These are phyloP conservation scores for Tricholoma flavovirens DNA, from an alignment of 768 basidiomycete genomes.

Conservation along the genomic window DNA sequence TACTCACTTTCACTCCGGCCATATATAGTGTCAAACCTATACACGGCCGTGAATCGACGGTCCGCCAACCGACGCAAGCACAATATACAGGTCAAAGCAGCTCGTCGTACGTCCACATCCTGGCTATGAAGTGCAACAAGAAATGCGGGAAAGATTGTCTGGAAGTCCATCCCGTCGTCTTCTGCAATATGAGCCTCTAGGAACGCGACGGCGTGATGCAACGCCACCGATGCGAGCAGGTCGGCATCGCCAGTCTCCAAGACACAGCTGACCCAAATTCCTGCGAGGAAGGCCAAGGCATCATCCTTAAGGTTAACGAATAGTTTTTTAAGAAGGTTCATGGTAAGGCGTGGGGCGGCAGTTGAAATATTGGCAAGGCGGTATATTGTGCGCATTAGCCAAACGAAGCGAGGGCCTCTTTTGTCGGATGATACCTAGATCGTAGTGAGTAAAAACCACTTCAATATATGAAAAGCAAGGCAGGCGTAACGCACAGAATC, in stretches of 20 bases:
- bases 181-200: conserved; percentile 61
- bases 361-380: conserved; percentile 53
- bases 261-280: conserved; percentile 46
- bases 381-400: conserved; percentile 65
- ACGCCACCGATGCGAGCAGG: conserved; percentile 45
- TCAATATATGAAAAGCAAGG: background rate
- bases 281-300: conserved; percentile 74
- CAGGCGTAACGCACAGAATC: conserved; percentile 25
- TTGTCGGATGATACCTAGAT: conserved; percentile 12
- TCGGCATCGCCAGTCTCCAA: conserved; percentile 21
- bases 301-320: conserved; percentile 68
- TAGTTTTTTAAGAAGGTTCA: conserved; percentile 52
- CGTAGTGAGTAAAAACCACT: background rate
- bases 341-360: conserved; percentile 43
- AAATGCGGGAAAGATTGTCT: conserved; percentile 68
- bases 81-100: conserved; percentile 52
- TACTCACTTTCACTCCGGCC: conserved; percentile 52
- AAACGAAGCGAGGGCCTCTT: conserved; percentile 40
- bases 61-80: conserved; percentile 35
- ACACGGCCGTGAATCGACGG: conserved; percentile 49
- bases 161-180: conserved; percentile 64
- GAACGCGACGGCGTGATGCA: conserved; percentile 77
- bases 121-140: conserved; percentile 53
- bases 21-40: conserved; percentile 71
- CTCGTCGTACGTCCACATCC: conserved; percentile 37